Percentiles rank a stretch among this genome's conserved stretches.
Evolutionary conservation across 169 alveolate species (phyloP).

Genomic region (Cryptosporidium xiaoi): DNA sequence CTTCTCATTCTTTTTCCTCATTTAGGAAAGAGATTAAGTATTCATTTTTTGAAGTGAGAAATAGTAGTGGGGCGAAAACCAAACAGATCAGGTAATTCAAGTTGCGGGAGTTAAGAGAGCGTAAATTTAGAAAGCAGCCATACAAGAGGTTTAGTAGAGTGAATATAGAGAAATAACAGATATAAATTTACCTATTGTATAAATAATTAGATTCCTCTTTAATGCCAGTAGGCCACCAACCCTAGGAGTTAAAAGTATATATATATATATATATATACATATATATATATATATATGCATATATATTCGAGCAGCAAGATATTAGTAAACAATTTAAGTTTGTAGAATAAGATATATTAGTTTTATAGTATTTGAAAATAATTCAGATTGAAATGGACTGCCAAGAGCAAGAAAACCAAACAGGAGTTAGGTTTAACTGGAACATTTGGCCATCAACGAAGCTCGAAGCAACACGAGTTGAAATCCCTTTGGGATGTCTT

Average conservation of each 20-base stretch:
- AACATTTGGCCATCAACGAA: constrained; percentile 96
- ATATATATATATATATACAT: no score
- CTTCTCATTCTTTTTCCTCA: constrained; percentile 6
- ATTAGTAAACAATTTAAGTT: neutral
- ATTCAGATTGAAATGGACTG: constrained; percentile 78
- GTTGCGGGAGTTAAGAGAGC: neutral
- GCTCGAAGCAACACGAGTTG: constrained; percentile 93
- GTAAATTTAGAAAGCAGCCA: no score
- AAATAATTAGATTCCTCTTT: no score
- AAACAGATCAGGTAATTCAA: neutral
- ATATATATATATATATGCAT: no score
- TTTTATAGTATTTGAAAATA: neutral
- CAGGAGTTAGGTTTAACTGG: constrained; percentile 98
- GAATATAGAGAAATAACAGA: no score
- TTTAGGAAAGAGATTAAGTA: constrained; percentile 1
- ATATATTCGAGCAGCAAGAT: no score
- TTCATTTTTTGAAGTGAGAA: no score
- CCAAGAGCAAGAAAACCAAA: constrained; percentile 86
- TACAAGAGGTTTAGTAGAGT: neutral
- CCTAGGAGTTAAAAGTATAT: no score
- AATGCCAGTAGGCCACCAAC: no score
- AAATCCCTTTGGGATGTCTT: constrained; percentile 95
- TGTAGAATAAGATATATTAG: neutral
- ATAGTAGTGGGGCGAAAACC: no score
- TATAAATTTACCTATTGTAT: no score